Conservation (phyloP, 2,329 filamentous ascomycete genomes). For the Boeremia lycopersici region DNA sequence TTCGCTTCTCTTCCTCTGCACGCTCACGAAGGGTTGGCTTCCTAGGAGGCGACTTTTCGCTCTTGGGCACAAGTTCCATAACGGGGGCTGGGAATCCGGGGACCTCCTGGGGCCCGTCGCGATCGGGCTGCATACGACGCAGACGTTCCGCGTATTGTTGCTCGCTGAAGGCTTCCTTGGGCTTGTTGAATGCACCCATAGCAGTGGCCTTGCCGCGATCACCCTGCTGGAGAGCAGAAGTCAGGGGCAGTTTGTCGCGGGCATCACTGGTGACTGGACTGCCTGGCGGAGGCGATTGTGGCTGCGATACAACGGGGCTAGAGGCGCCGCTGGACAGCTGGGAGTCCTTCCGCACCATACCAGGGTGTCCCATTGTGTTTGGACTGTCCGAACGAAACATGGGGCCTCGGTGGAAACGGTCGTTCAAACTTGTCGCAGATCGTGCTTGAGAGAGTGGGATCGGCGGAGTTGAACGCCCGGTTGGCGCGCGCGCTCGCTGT, state of each 20-base stretch:
- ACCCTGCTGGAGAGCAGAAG: constrained; percentile 70
- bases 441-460: constrained; percentile 50
- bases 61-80: constrained; percentile 16
- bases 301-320: constrained; percentile 49
- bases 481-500: constrained; percentile 61
- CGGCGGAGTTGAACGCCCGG: constrained; percentile 59
- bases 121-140: constrained; percentile 77
- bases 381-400: constrained; percentile 54
- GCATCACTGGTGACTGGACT: constrained; percentile 75
- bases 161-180: constrained; percentile 79
- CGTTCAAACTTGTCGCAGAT: constrained; percentile 56
- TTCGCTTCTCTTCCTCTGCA: constrained; percentile 43
- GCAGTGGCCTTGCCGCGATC: constrained; percentile 85
- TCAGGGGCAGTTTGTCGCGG: constrained; percentile 68
- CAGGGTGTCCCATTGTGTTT: constrained; percentile 49
- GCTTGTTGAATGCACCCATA: constrained; percentile 73
- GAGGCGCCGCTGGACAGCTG: constrained; percentile 40
- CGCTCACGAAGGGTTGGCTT: constrained; percentile 43
- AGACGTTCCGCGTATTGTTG: constrained; percentile 83
- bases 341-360: constrained; percentile 43
- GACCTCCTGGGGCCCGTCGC: constrained; percentile 63
- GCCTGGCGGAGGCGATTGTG: constrained; percentile 59
- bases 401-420: constrained; percentile 50
- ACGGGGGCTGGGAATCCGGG: constrained; percentile 14
- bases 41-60: constrained; percentile 29